phyloP scores from a whole-genome alignment of 805 yeast genomes.

The Torulaspora franciscae region DNA sequence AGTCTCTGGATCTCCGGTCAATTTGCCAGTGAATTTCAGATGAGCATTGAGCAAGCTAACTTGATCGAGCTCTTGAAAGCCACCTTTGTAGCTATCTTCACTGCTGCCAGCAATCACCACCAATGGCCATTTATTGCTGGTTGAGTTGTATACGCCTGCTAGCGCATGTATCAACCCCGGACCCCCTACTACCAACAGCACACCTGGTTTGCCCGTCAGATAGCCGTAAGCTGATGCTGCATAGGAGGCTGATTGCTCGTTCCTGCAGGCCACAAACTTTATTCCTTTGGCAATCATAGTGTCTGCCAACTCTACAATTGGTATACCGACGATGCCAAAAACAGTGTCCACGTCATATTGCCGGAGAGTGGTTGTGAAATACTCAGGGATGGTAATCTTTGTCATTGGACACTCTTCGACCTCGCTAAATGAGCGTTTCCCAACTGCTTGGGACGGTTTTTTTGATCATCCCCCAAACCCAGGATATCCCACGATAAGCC shows the following conservation, averaged over 20 bases:
- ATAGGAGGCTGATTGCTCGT: conserved; percentile 70
- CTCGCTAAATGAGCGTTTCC: too few relatives aligned
- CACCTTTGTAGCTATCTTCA: conserved; percentile 50
- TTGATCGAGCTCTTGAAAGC: conserved; percentile 70
- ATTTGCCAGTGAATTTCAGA: conserved; percentile 48
- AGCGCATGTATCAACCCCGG: conserved; percentile 67
- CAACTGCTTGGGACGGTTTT: too few relatives aligned
- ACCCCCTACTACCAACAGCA: conserved; percentile 67
- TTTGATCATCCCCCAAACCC: neutral
- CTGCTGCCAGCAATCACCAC: conserved; percentile 60
- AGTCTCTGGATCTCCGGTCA: conserved; percentile 11
- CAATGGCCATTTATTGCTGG: conserved; percentile 59
- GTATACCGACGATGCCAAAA: conserved; percentile 73
- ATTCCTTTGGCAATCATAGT: conserved; percentile 51
- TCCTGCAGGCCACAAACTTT: conserved; percentile 55
- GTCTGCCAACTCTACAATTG: conserved; percentile 67
- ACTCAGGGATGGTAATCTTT: conserved; percentile 3
- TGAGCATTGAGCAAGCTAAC: conserved; percentile 44
- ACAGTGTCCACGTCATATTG: conserved; percentile 50
- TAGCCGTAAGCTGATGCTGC: conserved; percentile 73
- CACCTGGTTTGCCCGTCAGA: conserved; percentile 60
- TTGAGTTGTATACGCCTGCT: conserved; percentile 62
- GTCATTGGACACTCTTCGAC: conserved; percentile 1
- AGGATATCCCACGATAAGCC: neutral
- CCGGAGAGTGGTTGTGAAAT: conserved; percentile 45